Evolutionary conservation across 1,284 basidiomycete genomes (phyloP), one percentile per base, ranked within the genome.

Genomic region (Fomitiporia mediterranea): DNA sequence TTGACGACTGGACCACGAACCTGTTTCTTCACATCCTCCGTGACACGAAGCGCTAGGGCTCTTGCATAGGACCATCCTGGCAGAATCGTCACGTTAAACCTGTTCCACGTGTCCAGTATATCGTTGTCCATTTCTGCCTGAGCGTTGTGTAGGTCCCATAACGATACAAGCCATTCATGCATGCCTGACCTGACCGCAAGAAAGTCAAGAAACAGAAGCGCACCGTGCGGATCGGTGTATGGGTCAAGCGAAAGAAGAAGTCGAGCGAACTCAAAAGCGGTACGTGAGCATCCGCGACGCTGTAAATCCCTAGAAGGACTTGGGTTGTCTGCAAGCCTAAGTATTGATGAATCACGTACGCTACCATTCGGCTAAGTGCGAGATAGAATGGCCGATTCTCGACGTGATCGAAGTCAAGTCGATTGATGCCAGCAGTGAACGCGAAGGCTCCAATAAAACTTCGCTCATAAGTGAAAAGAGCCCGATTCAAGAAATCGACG

Each of bases 321-420:
- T 30, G 39, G 5, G 37, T 34, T 21, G 19, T 21, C 11, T 3
- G 25, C 15, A 6, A 27, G 4, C 21, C 40, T 37, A 3, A 19
- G 39, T 51, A 17, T 2, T 34, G 21, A 21, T 11, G 11, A 17
- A n/a, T 50, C 11, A 72, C 84, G 63, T 69, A 91, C 84, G 81
- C 79, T 8, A 90, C 78, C 66, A 91, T 85, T 52, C 91, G 77
- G 65, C 91, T 89, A 1, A 94, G 61, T 0, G 88, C 91, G 1
- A 92, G 78, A 71, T 84, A 94, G 67, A 94, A 89, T 0, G 87
- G 86, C n/a, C 91, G 74, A 64, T 91, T 94, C 67, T 94, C 91
- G 9, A 92, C 86, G 17, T 72, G 76, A 63, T 91, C 84, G 67
- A 96, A 98, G 66, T 95, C 91, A 1, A 98, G 79, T 6, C 94